Percentiles rank a stretch among this genome's conserved stretches.
phyloP scores from a whole-genome alignment of 2,329 filamentous ascomycete genomes.

The Lasiodiplodia hormozganensis region DNA sequence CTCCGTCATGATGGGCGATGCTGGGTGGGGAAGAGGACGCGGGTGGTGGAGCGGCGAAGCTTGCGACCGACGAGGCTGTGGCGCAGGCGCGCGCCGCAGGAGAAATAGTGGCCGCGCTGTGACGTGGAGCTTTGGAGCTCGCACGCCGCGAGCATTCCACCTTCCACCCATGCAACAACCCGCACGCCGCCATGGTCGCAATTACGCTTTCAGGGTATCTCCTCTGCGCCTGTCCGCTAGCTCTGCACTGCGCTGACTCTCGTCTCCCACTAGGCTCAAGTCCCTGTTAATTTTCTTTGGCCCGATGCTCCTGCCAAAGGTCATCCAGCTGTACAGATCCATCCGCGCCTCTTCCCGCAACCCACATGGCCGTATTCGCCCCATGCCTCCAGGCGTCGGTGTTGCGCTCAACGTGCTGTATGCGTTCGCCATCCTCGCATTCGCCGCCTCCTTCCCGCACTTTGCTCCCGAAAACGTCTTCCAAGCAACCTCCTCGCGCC shows the following conservation, averaged over 20 bases:
- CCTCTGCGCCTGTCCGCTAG: not conserved
- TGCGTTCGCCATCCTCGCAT: slow-evolving; percentile 58
- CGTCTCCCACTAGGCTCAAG: slow-evolving; percentile 34
- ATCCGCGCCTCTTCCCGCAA: slow-evolving; percentile 49
- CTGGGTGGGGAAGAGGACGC: not conserved
- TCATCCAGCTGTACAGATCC: slow-evolving; percentile 69
- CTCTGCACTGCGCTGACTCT: not conserved
- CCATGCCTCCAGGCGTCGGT: slow-evolving; percentile 61
- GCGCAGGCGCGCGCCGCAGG: not conserved
- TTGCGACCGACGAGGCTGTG: not conserved
- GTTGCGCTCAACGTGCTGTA: slow-evolving; percentile 68
- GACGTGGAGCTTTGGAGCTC: slow-evolving; percentile 26
- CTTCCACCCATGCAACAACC: not conserved
- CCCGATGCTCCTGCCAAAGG: slow-evolving; percentile 73
- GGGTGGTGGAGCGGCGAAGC: not conserved
- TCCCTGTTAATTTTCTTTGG: slow-evolving; percentile 64
- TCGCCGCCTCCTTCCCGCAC: slow-evolving; percentile 69
- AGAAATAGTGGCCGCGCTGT: slow-evolving; percentile 21
- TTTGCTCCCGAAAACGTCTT: slow-evolving; percentile 86
- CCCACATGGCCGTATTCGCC: slow-evolving; percentile 59
- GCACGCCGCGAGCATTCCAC: not conserved
- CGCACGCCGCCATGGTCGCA: slow-evolving; percentile 5
- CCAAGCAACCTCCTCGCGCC: slow-evolving; percentile 74
- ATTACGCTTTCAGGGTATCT: slow-evolving; percentile 26
- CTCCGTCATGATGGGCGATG: slow-evolving; percentile 50